Evolutionary conservation across 1,139 yeast species (phyloP).

Genomic region (Yamadazyma conglobata): DNA sequence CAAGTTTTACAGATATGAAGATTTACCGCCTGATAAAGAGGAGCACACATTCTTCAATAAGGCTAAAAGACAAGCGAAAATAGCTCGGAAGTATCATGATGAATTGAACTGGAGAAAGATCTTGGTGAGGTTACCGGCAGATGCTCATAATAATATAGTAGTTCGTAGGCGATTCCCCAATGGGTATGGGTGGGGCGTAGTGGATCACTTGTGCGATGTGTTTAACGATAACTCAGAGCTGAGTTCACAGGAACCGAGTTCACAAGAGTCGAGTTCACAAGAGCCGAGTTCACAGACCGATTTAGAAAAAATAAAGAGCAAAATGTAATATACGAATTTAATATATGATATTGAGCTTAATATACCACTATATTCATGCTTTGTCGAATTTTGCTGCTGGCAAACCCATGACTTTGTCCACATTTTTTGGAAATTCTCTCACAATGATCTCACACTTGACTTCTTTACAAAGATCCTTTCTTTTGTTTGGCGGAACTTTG

Average conservation of each 20-base stretch:
- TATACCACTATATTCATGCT: conserved; percentile 7
- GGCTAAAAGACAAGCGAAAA: conserved; percentile 62
- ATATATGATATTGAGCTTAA: background rate
- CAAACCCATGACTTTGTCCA: conserved; percentile 22
- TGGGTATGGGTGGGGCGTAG: conserved; percentile 95
- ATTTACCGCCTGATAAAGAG: conserved; percentile 46
- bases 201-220: conserved; percentile 43
- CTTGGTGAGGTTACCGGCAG: conserved; percentile 80
- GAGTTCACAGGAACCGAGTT: too few species aligned
- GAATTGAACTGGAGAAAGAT: conserved; percentile 86
- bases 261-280: too few species aligned
- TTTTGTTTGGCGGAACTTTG: conserved; percentile 57
- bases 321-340: conserved; percentile 9
- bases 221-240: conserved; percentile 12
- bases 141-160: conserved; percentile 91
- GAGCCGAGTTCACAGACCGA: conserved; percentile 1
- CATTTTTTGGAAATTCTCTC: conserved; percentile 69
- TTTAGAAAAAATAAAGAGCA: conserved; percentile 12
- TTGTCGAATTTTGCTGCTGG: conserved; percentile 15
- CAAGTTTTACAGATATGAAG: conserved; percentile 61
- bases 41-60: conserved; percentile 16
- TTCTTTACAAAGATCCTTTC: conserved; percentile 73
- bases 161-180: conserved; percentile 88
- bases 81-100: conserved; percentile 85
- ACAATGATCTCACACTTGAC: conserved; percentile 76